Conservation (phyloP, 2,329 filamentous ascomycete species). For the Scytalidium sp. region DNA sequence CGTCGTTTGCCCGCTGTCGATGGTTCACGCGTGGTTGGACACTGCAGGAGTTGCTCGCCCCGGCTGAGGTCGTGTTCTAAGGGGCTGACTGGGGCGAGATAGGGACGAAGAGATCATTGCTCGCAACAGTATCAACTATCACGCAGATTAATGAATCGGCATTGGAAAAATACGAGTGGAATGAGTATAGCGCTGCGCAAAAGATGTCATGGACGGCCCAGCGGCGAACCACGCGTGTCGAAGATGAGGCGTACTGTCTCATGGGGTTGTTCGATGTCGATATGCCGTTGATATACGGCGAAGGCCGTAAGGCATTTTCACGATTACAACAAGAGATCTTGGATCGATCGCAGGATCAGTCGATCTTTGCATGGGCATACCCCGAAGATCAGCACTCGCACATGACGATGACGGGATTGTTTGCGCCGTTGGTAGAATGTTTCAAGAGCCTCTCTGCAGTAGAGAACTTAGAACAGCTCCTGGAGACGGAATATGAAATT, state of each 20-base stretch:
- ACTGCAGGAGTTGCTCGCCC: conserved; percentile 11
- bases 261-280: conserved; percentile 33
- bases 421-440: conserved; percentile 5
- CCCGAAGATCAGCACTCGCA: background rate
- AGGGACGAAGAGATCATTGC: conserved; percentile 8
- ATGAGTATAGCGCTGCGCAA: conserved; percentile 24
- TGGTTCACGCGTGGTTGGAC: conserved; percentile 14
- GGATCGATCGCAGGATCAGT: conserved; percentile 30
- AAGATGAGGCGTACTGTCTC: conserved; percentile 31
- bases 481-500: background rate
- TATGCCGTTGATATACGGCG: conserved; percentile 35
- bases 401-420: conserved; percentile 1
- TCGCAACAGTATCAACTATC: conserved; percentile 2
- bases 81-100: conserved; percentile 9
- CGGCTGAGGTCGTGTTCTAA: conserved; percentile 10
- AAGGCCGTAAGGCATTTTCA: conserved; percentile 31
- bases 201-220: conserved; percentile 35
- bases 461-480: background rate
- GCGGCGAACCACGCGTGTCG: conserved; percentile 25
- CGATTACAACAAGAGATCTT: conserved; percentile 33
- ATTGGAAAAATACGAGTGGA: conserved; percentile 8
- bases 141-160: conserved; percentile 16
- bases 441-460: conserved; percentile 2
- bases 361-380: conserved; percentile 28
- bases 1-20: background rate